A percentile compares a stretch with the other conserved stretches of the same genome.
Conservation (phyloP, 1,284 basidiomycete species). For the Tilletia caries region DNA sequence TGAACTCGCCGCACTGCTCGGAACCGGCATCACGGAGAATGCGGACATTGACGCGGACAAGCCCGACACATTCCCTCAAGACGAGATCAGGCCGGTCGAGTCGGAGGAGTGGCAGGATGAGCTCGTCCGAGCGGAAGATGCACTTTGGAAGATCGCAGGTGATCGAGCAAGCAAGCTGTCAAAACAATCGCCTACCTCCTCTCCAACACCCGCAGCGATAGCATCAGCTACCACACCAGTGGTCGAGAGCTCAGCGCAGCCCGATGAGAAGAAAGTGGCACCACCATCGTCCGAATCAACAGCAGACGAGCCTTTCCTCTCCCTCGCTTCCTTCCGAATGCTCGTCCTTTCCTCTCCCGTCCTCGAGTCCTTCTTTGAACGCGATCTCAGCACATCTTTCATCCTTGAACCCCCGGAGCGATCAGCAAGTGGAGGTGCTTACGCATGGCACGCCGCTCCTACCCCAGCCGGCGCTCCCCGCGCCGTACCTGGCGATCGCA, state of each 20-base stretch:
- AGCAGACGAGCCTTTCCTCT: slow-evolving; percentile 45
- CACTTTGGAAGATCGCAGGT: slow-evolving; percentile 47
- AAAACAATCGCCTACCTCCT: neutral
- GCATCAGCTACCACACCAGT: slow-evolving; percentile 14
- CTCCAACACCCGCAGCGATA: neutral
- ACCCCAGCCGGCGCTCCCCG: slow-evolving; percentile 31
- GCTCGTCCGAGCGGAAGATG: slow-evolving; percentile 41
- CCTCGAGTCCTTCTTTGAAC: slow-evolving; percentile 48
- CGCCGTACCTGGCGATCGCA: slow-evolving; percentile 27
- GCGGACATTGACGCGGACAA: slow-evolving; percentile 20
- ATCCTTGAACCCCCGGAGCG: slow-evolving; percentile 41
- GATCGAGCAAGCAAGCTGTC: slow-evolving; percentile 41
- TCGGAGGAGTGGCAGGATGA: slow-evolving; percentile 40
- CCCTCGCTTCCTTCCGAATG: slow-evolving; percentile 45
- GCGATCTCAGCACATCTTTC: slow-evolving; percentile 46
- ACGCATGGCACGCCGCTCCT: slow-evolving; percentile 49
- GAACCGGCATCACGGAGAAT: slow-evolving; percentile 15
- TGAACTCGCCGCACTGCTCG: slow-evolving; percentile 35
- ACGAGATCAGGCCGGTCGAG: slow-evolving; percentile 18
- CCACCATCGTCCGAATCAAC: slow-evolving; percentile 16
- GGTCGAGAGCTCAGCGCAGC: neutral
- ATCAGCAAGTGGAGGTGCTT: slow-evolving; percentile 45
- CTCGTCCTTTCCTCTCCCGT: slow-evolving; percentile 48
- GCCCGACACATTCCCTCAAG: slow-evolving; percentile 18
- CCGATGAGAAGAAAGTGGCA: neutral